phyloP scores from a whole-genome alignment of 1,139 yeast genomes.

The Arxiozyma bovina region DNA sequence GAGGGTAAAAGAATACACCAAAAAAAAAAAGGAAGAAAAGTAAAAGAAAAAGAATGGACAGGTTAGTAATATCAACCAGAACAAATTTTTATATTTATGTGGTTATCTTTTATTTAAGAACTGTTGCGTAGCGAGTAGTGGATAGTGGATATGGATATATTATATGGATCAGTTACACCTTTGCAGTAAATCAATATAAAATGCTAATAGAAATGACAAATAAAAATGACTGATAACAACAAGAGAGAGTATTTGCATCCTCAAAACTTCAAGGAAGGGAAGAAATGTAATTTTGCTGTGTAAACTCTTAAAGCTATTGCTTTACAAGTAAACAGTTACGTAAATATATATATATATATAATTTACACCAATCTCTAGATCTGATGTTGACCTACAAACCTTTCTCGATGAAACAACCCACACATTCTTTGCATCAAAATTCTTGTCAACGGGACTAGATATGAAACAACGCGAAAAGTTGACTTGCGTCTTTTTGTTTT shows the following conservation, averaged over 20 bases:
- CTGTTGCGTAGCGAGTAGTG: too few species aligned
- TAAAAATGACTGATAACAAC: not conserved
- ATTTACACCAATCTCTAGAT: not conserved
- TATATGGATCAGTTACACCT: not conserved
- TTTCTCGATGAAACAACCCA: too few species aligned
- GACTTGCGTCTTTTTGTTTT: not conserved
- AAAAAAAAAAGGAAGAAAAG: not conserved
- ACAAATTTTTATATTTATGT: too few species aligned
- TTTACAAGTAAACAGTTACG: not conserved
- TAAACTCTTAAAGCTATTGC: too few species aligned
- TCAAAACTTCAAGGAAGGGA: not conserved
- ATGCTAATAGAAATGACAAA: not conserved
- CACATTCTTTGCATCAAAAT: not conserved
- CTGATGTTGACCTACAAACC: too few species aligned
- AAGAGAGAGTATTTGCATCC: too few species aligned
- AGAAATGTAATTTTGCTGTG: too few species aligned
- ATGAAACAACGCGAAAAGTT: not conserved
- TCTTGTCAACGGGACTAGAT: not conserved
- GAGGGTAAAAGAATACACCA: too few species aligned
- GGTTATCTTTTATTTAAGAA: too few species aligned
- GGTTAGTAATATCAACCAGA: conserved; percentile 1
- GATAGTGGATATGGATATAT: not conserved
- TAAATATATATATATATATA: too few species aligned
- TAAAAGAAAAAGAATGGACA: conserved; percentile 1
- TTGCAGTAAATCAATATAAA: too few species aligned